A percentile compares a stretch with the other conserved stretches of the same genome.
Evolutionary conservation across 1,139 yeast genomes (phyloP).

Genomic region (Hyphopichia buzzinii): DNA sequence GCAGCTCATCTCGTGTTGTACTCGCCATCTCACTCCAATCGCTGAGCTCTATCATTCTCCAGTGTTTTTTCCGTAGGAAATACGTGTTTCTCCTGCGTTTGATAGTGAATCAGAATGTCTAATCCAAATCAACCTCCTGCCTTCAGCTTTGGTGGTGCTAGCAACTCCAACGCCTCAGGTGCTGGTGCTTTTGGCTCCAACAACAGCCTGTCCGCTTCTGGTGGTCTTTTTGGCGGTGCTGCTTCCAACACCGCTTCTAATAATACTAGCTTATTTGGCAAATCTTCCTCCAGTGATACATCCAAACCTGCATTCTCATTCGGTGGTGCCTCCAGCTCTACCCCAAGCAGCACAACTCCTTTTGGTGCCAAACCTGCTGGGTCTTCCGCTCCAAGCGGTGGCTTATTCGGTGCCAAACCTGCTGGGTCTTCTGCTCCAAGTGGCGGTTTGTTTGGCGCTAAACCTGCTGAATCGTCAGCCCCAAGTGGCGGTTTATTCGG

Average conservation of each 20-base stretch:
- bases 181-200: constrained; percentile 8
- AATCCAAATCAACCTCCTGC: constrained; percentile 1
- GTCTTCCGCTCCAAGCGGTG: constrained; percentile 9
- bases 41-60: no score
- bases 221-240: constrained; percentile 8
- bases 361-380: constrained; percentile 15
- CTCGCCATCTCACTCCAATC: no score
- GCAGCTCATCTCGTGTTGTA: no score
- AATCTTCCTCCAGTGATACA: neutral
- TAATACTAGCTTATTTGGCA: neutral
- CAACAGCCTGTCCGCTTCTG: constrained; percentile 5
- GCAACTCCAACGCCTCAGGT: neutral
- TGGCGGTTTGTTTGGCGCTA: constrained; percentile 4
- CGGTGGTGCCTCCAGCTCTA: constrained; percentile 5
- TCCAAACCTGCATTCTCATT: constrained; percentile 7
- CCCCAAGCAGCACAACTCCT: constrained; percentile 5
- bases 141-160: neutral
- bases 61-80: no score
- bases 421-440: constrained; percentile 11
- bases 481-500: constrained; percentile 21
- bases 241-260: constrained; percentile 4
- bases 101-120: no score
- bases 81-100: no score
- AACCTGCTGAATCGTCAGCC: constrained; percentile 8
- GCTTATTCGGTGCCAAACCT: constrained; percentile 23